A percentile compares a stretch with the other conserved stretches of the same genome.
Evolutionary conservation across 75 land plant genomes (phyloP).

Genomic region (Sequoia sempervirens): DNA sequence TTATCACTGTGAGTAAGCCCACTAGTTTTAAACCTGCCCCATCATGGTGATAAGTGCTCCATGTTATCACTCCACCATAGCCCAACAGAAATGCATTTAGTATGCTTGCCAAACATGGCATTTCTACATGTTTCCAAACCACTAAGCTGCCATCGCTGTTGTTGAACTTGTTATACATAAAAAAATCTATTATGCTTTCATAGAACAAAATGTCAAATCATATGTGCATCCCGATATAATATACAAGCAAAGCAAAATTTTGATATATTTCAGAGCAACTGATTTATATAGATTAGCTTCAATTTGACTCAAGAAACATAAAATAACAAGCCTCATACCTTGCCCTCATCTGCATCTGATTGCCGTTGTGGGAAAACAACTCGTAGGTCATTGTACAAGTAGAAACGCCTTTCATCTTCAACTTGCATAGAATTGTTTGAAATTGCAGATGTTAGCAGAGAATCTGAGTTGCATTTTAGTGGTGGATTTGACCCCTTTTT

Average conservation of each 20-base stretch:
- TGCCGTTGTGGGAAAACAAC: conserved; percentile 99
- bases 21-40: too few relatives aligned
- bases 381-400: conserved; percentile 86
- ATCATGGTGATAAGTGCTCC: too few relatives aligned
- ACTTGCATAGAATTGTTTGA: conserved; percentile 8
- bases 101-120: not conserved
- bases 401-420: conserved; percentile 66
- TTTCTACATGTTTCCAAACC: not conserved
- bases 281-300: not conserved
- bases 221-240: not conserved
- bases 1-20: not conserved
- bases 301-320: not conserved
- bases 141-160: not conserved
- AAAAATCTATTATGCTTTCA: not conserved
- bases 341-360: conserved; percentile 96
- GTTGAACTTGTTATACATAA: not conserved
- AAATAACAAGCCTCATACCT: conserved; percentile 51
- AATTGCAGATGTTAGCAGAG: conserved; percentile 22
- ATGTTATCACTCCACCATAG: too few relatives aligned
- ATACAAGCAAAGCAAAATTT: not conserved
- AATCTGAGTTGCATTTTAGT: conserved; percentile 45
- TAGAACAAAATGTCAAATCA: not conserved
- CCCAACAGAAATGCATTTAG: not conserved
- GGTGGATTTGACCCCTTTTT: conserved; percentile 35
- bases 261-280: not conserved